Evolutionary conservation across 192 early-diverging fungal species (phyloP).

Genomic region (Linderina pennispora): DNA sequence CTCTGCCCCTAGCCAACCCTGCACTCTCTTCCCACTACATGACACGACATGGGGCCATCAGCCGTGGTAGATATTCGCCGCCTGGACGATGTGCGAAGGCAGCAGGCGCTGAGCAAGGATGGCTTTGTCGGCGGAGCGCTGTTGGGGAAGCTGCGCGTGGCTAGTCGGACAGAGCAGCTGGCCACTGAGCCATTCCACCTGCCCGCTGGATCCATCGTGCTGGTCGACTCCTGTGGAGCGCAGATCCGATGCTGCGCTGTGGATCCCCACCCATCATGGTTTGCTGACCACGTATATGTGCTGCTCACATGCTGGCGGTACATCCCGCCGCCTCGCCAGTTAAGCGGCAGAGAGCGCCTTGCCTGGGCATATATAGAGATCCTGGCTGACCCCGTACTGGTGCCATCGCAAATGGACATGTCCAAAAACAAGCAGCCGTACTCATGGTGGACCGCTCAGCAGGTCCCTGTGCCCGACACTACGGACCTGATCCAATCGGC

Average conservation of each 20-base stretch:
- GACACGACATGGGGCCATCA: too few relatives aligned
- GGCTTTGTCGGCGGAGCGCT: slow-evolving; percentile 12
- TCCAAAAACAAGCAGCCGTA: slow-evolving; percentile 2
- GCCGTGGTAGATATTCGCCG: too few relatives aligned
- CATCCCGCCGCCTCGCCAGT: slow-evolving; percentile 3
- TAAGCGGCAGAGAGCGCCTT: slow-evolving; percentile 1
- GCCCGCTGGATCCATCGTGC: slow-evolving; percentile 14
- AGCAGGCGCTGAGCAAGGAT: too few relatives aligned
- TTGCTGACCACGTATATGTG: slow-evolving; percentile 1
- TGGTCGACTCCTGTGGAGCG: slow-evolving; percentile 2
- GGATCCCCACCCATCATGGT: slow-evolving; percentile 16
- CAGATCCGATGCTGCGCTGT: slow-evolving; percentile 18
- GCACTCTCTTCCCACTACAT: too few relatives aligned
- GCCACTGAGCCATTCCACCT: slow-evolving; percentile 9
- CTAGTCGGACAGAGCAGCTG: slow-evolving; percentile 12
- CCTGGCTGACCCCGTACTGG: slow-evolving; percentile 15
- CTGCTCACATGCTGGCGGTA: slow-evolving; percentile 32
- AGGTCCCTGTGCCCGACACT: slow-evolving; percentile 14
- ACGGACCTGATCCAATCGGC: slow-evolving; percentile 5
- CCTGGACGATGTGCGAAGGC: too few relatives aligned
- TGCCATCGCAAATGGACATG: slow-evolving; percentile 1
- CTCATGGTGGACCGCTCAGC: slow-evolving; percentile 24
- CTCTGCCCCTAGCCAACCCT: too few relatives aligned
- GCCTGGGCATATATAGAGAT: slow-evolving; percentile 24
- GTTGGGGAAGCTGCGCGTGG: slow-evolving; percentile 20